A percentile compares a stretch with the other conserved stretches of the same genome.
phyloP scores from a whole-genome alignment of 805 yeast species.

The Candida maris region DNA sequence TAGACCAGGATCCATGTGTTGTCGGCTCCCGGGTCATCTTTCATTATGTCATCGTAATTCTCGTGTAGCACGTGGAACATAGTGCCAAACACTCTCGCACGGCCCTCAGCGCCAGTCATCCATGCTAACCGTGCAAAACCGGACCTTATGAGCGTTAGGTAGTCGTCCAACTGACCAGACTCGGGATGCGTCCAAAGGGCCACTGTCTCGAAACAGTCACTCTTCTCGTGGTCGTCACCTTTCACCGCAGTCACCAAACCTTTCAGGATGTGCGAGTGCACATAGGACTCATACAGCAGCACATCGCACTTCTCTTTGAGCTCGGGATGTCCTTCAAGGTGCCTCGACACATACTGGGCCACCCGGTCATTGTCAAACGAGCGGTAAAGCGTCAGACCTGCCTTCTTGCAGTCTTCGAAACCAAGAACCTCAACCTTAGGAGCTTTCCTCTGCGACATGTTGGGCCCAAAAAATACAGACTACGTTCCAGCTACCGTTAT shows the following conservation, averaged over 20 bases:
- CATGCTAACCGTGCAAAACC: slow-evolving; percentile 53
- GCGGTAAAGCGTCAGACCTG: slow-evolving; percentile 32
- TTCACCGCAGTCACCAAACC: slow-evolving; percentile 50
- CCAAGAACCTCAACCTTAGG: slow-evolving; percentile 28
- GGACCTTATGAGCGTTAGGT: slow-evolving; percentile 45
- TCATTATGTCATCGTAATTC: slow-evolving; percentile 40
- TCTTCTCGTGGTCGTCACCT: slow-evolving; percentile 35
- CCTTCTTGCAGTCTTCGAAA: slow-evolving; percentile 30
- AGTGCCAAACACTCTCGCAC: slow-evolving; percentile 46
- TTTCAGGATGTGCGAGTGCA: slow-evolving; percentile 45
- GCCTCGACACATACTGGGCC: slow-evolving; percentile 30
- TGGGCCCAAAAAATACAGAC: too few species aligned
- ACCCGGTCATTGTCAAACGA: slow-evolving; percentile 35
- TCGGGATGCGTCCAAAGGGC: slow-evolving; percentile 52
- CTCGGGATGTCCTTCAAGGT: slow-evolving; percentile 32
- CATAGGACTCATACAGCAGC: slow-evolving; percentile 47
- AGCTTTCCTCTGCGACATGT: slow-evolving; percentile 5
- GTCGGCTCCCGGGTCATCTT: slow-evolving; percentile 33
- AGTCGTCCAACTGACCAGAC: slow-evolving; percentile 41
- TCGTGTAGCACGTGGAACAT: slow-evolving; percentile 51
- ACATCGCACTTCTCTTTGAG: slow-evolving; percentile 33
- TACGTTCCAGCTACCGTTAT: too few species aligned
- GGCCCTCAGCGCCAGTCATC: slow-evolving; percentile 44
- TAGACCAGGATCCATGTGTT: slow-evolving; percentile 34
- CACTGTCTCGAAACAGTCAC: slow-evolving; percentile 47